Percentiles rank a stretch among this genome's conserved stretches.
Conservation (phyloP, 345 rosid species). For the Psidium friedrichsthalianum region DNA sequence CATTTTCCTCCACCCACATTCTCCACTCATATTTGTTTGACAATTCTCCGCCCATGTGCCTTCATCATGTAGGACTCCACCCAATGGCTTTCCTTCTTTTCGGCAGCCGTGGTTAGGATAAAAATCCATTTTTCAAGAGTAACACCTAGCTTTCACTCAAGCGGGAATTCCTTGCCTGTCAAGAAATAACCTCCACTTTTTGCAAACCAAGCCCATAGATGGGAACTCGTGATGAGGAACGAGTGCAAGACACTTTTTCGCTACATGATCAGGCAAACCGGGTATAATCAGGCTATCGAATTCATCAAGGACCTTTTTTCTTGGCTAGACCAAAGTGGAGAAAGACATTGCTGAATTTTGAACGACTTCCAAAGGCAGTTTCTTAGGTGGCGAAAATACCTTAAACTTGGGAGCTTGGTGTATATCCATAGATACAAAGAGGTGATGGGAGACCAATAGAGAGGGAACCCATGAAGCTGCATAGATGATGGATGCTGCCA, state of each 20-base stretch:
- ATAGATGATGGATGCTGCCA: too few species aligned
- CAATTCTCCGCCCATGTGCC: too few species aligned
- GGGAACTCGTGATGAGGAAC: conserved; percentile 66
- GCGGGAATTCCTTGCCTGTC: conserved; percentile 74
- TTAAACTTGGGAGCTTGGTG: background rate
- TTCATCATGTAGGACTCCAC: too few species aligned
- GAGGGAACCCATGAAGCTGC: too few species aligned
- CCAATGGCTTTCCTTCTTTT: too few species aligned
- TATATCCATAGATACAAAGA: background rate
- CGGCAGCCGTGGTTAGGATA: conserved; percentile 40
- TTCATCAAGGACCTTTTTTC: conserved; percentile 10
- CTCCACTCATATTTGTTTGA: too few species aligned
- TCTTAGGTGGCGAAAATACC: background rate
- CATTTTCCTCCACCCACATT: too few species aligned
- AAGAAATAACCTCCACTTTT: conserved; percentile 70
- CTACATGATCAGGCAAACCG: conserved; percentile 84
- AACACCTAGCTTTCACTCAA: conserved; percentile 54
- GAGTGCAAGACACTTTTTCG: conserved; percentile 69
- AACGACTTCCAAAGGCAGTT: background rate
- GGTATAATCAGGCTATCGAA: conserved; percentile 44
- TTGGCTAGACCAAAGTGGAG: conserved; percentile 8
- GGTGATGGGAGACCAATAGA: background rate
- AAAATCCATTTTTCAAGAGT: conserved; percentile 81
- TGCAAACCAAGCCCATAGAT: conserved; percentile 69
- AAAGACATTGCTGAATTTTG: conserved; percentile 1